Evolutionary conservation across 2,329 filamentous ascomycete species (phyloP).

Genomic region (Cadophora luteo-olivacea): DNA sequence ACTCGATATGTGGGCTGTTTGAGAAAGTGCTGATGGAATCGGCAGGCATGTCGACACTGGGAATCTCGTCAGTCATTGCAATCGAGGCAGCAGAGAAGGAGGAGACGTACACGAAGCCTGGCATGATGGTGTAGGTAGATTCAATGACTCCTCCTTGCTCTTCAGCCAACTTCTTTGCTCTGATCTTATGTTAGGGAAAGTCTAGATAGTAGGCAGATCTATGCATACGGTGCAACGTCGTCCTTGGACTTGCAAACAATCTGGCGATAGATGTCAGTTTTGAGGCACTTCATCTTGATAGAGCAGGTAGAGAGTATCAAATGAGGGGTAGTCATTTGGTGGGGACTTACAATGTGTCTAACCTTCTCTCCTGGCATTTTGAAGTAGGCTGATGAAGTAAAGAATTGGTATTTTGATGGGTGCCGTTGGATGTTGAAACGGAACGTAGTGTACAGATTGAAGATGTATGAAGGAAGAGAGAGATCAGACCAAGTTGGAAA

Average conservation of each 20-base stretch:
- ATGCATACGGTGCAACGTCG: constrained; percentile 28
- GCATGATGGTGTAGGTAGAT: constrained; percentile 86
- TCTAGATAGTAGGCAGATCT: too few species aligned
- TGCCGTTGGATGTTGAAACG: background rate
- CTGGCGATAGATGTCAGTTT: constrained; percentile 6
- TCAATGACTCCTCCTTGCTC: constrained; percentile 84
- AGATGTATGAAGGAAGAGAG: background rate
- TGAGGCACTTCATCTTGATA: background rate
- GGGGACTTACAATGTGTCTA: constrained; percentile 25
- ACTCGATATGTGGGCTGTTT: constrained; percentile 72
- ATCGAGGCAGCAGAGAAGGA: background rate
- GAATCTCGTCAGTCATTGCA: background rate
- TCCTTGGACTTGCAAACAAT: constrained; percentile 21
- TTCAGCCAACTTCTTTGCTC: constrained; percentile 76
- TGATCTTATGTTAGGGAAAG: constrained; percentile 55
- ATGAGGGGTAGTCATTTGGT: background rate
- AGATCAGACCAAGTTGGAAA: background rate
- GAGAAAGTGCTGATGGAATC: constrained; percentile 71
- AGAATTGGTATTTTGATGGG: constrained; percentile 1
- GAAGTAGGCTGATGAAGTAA: background rate
- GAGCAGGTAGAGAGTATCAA: background rate
- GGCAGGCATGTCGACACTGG: constrained; percentile 75
- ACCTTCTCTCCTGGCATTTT: constrained; percentile 28
- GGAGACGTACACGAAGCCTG: constrained; percentile 81
- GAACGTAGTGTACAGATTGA: background rate